Evolutionary conservation across 768 basidiomycete genomes (phyloP).

Genomic region (Mycena haematopus): DNA sequence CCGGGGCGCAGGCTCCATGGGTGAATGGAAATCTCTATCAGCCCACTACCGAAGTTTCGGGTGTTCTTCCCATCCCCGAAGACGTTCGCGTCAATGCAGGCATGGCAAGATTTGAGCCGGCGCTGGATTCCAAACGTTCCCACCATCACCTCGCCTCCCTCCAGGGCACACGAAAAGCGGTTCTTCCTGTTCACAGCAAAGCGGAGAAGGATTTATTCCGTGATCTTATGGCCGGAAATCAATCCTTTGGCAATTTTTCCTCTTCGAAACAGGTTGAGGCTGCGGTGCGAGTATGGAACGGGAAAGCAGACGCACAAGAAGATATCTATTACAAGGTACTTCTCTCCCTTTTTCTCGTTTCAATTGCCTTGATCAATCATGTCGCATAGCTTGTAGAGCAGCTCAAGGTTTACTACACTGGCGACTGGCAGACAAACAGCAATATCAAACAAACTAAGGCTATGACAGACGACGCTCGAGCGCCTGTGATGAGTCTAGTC

Average conservation of each 20-base stretch:
- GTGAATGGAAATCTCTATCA: conserved; percentile 5
- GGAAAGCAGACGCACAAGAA: background rate
- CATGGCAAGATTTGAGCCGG: conserved; percentile 10
- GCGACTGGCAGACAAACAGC: background rate
- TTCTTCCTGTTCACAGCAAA: conserved; percentile 1
- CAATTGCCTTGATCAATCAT: background rate
- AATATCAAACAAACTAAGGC: background rate
- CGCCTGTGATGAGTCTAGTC: background rate
- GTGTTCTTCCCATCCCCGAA: background rate
- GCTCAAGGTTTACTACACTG: background rate
- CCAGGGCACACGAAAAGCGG: conserved; percentile 9
- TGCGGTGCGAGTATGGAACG: background rate
- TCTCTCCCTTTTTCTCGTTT: background rate
- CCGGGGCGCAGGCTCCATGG: background rate
- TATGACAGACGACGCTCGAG: background rate
- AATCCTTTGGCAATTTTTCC: conserved; percentile 1
- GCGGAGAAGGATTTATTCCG: conserved; percentile 8
- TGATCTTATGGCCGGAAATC: background rate
- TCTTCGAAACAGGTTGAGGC: background rate
- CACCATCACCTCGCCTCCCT: conserved; percentile 17
- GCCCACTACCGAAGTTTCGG: background rate
- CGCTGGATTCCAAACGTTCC: background rate
- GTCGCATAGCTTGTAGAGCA: background rate
- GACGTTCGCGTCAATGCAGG: background rate
- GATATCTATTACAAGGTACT: background rate